Base-by-base conservation (phyloP, 2,329 filamentous ascomycete species). In the Pseudopithomyces chartarum region DNA sequence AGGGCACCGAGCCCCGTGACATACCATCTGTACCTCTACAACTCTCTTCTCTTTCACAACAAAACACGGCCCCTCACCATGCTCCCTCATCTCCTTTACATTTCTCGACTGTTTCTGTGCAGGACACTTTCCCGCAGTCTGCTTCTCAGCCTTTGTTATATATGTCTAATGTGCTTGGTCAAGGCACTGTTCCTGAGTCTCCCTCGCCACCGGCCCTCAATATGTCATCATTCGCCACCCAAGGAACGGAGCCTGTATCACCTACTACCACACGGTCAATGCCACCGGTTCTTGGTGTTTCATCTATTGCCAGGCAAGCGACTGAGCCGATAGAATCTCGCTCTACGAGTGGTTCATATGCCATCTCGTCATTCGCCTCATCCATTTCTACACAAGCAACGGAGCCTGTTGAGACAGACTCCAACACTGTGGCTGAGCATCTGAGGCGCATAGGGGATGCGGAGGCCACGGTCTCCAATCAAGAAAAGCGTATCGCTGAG, bases 181-280 rank as follows among this genome's bases (percentile, higher is more conserved):
- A 67, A 29, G 54, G 53, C 32, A 69, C 66, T 22, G 57, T 48
- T 33, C 71, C 69, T 22, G 61, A 57, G 52, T 59, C 60, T 55
- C 10, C 40, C 55, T 29, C 40, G 26, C 50, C 40, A n/a, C 50
- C 50, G 6, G 40, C 53, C 8, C 61, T 63, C 33, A 22, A 56
- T 8, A 48, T 61, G 26, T 66, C 65, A 15, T 52, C 56, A 15
- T 51, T 65, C 32, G 56, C 58, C 11, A 32, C 60, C 32, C 62
- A 64, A 36, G 56, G 39, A 15, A 65, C 64, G 11, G 73, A 76
- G 47, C 76, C 67, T 40, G 42, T 65, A 13, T 60, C 58, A n/a
- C 64, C 76, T 13, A 56, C 66, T 12, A 57, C 65, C 6, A 69
- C 74, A 46, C 71, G 70, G 66, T 63, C 45, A 8, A 49, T 70